These are phyloP conservation scores for Euphorbia lathyris DNA, from an alignment of 345 rosid genomes.

Conservation along the genomic window DNA sequence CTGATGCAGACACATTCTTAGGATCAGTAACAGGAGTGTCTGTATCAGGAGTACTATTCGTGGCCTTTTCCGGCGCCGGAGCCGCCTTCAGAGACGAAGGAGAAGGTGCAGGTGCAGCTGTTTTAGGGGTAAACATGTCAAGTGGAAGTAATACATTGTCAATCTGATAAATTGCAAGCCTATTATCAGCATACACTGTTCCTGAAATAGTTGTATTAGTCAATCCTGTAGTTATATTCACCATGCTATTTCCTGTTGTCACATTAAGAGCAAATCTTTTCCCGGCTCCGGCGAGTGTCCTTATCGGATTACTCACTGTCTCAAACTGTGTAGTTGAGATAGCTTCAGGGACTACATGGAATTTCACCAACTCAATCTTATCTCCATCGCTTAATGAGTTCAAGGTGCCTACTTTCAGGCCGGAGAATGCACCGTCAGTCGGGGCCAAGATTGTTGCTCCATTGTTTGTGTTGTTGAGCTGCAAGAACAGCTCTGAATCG, in stretches of 20 bases:
- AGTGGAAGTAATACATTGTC: slow-evolving; percentile 35
- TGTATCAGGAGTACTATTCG: not conserved
- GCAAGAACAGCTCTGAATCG: slow-evolving; percentile 8
- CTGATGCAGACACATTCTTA: not conserved
- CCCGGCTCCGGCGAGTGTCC: slow-evolving; percentile 36
- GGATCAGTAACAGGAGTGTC: not conserved
- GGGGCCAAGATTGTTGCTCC: slow-evolving; percentile 22
- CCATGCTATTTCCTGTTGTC: slow-evolving; percentile 18
- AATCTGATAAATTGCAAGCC: slow-evolving; percentile 33
- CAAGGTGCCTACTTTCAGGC: slow-evolving; percentile 14
- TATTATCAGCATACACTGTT: slow-evolving; percentile 24
- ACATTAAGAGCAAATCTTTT: slow-evolving; percentile 29
- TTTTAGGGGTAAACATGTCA: slow-evolving; percentile 17
- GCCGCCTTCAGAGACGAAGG: not conserved
- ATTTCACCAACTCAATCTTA: slow-evolving; percentile 35
- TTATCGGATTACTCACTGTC: slow-evolving; percentile 38
- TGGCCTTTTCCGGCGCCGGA: slow-evolving; percentile 12
- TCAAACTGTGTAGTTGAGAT: slow-evolving; percentile 33
- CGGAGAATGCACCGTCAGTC: slow-evolving; percentile 20
- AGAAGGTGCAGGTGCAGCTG: slow-evolving; percentile 16
- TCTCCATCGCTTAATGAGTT: slow-evolving; percentile 19
- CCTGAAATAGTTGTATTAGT: slow-evolving; percentile 26
- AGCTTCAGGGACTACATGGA: slow-evolving; percentile 32
- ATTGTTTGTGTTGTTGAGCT: slow-evolving; percentile 16
- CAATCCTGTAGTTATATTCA: slow-evolving; percentile 29